Base-by-base conservation (phyloP, 169 alveolate species). In the Cryptosporidium tyzzeri region DNA sequence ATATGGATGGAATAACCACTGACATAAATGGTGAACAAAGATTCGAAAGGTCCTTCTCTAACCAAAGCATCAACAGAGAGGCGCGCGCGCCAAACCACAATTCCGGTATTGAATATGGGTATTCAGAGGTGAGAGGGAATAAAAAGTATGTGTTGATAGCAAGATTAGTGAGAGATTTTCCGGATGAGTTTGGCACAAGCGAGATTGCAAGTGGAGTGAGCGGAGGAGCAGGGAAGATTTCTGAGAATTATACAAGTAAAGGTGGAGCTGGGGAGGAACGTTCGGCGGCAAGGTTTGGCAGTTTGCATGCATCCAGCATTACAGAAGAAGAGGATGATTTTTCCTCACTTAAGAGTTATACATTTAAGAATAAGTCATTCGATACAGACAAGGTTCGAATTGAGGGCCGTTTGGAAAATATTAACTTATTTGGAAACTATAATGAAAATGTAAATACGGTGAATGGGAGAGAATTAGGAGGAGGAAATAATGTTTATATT, bases 301-400 rank as follows among this genome's bases (percentile, higher is more conserved):
- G 58, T 18, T 70, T 70, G 33, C 51, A 70, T 70, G 37, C 62
- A 44, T 44, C 68, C 3, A 29, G 84, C 23, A n/a, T 50, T 44
- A 31, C 69, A 26, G 55, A 69, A 23, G 84, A 70, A 16, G 84
- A 70, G 0, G 84, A 70, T 33, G 37, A 37, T 29, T 45, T 70
- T 6, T 41, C 62, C 4, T 73, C 53, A 9, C 33, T 73, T 18
- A 23, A 29, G 8, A 59, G 59, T 73, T 59, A 53, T 35, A 59
- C 70, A 16, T 73, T 55, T 41, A 70, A 70, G 23, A 53, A 73
- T 41, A 73, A 73, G n/a, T 73, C 86, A n/a, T 73, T 73, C n/a
- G 86, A 73, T 9, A 16, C 41, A 5, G 86, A 73, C 41, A 73
- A 73, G 58, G 59, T 73, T 8, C 37, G 86, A 39, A 73, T 73